Percentiles rank a stretch among this genome's conserved stretches.
Conservation (phyloP, 148 eudicot genomes). For the Polygonum maritimum region DNA sequence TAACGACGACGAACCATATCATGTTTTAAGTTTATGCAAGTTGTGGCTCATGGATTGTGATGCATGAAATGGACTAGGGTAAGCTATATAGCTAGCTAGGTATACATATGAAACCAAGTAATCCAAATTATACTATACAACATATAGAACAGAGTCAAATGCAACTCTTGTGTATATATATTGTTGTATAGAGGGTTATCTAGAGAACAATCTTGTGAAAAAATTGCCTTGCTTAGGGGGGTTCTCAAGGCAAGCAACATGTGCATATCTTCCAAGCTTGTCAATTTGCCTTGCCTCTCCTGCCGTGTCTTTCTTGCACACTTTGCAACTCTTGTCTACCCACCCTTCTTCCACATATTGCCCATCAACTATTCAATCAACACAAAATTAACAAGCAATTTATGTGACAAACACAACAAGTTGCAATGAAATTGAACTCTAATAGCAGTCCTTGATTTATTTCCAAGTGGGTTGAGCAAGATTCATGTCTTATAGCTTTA, state of each 20-base stretch:
- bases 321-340: constrained; percentile 95
- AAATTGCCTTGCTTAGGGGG: constrained; percentile 55
- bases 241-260: constrained; percentile 71
- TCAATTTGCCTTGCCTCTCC: constrained; percentile 82
- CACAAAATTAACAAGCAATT: neutral
- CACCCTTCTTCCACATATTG: constrained; percentile 96
- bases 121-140: too few relatives aligned
- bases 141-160: neutral
- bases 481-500: neutral
- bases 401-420: neutral
- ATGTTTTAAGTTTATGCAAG: too few relatives aligned
- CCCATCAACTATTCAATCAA: constrained; percentile 54
- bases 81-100: too few relatives aligned
- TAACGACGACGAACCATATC: too few relatives aligned
- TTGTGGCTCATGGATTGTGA: too few relatives aligned
- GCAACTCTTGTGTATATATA: neutral
- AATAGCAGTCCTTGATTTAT: too few relatives aligned
- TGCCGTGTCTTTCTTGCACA: constrained; percentile 93
- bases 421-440: too few relatives aligned
- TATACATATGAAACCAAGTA: too few relatives aligned
- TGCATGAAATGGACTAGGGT: too few relatives aligned
- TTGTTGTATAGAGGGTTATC: constrained; percentile 14
- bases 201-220: constrained; percentile 68
- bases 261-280: constrained; percentile 75
- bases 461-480: neutral